These are phyloP conservation scores for Gossypium schwendimanii DNA, from an alignment of 441 rosid genomes.

Conservation along the genomic window DNA sequence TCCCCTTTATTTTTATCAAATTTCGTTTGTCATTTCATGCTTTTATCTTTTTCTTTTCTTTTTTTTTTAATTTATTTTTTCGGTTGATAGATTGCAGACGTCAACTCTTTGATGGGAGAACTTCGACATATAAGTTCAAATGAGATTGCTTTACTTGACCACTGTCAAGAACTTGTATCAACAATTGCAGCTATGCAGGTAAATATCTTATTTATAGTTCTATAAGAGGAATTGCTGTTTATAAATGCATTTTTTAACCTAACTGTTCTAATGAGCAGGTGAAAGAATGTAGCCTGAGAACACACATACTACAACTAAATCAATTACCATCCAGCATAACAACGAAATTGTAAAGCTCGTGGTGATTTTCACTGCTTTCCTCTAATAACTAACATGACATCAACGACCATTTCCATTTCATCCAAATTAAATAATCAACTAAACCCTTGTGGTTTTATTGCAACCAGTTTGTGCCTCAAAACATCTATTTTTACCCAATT, in stretches of 20 bases:
- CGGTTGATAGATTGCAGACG: conserved; percentile 45
- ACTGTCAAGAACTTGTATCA: conserved; percentile 53
- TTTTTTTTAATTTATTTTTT: neutral
- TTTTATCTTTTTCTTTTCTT: neutral
- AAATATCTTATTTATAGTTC: neutral
- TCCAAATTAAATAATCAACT: neutral
- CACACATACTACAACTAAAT: conserved; percentile 49
- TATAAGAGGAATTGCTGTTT: neutral
- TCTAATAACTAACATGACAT: conserved; percentile 38
- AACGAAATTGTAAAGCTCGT: conserved; percentile 32
- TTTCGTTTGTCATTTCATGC: neutral
- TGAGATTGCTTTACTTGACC: conserved; percentile 56
- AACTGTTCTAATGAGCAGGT: conserved; percentile 40
- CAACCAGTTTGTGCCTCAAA: neutral
- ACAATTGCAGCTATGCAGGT: conserved; percentile 66
- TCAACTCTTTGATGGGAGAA: conserved; percentile 44
- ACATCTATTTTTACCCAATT: neutral
- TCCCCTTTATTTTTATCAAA: neutral
- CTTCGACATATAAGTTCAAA: conserved; percentile 41
- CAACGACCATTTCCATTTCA: conserved; percentile 3
- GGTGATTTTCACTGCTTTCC: conserved; percentile 24
- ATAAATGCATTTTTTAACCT: neutral
- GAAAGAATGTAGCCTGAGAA: conserved; percentile 53
- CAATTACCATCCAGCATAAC: conserved; percentile 27
- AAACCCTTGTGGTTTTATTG: neutral